phyloP scores from a whole-genome alignment of 2,329 filamentous ascomycete species.

The Cordyceps cicadae region DNA sequence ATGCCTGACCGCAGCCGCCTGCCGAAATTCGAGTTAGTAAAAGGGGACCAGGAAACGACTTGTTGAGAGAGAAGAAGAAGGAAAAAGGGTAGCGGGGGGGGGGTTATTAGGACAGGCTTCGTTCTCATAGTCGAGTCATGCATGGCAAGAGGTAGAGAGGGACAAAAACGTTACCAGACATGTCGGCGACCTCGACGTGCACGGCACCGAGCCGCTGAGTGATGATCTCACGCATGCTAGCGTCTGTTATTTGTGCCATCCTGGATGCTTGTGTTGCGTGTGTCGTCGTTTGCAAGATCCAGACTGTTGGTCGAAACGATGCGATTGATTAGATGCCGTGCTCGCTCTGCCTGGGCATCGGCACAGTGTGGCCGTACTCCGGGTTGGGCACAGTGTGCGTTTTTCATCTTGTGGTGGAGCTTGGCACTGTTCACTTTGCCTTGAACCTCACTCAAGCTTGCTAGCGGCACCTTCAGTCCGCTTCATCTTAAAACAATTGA shows the following conservation, averaged over 20 bases:
- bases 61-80: too few relatives aligned
- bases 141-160: neutral
- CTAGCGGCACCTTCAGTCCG: neutral
- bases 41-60: too few relatives aligned
- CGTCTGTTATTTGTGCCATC: conserved; percentile 63
- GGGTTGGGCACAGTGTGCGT: conserved; percentile 25
- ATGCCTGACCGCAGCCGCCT: conserved; percentile 56
- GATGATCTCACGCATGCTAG: conserved; percentile 60
- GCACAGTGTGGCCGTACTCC: conserved; percentile 5
- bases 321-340: conserved; percentile 34
- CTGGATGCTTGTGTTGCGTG: conserved; percentile 3
- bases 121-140: neutral
- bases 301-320: conserved; percentile 14
- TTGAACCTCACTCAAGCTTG: neutral
- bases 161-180: conserved; percentile 62
- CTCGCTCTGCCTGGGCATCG: too few relatives aligned
- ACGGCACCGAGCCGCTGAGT: conserved; percentile 61
- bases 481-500: neutral
- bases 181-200: conserved; percentile 82
- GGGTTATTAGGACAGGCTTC: too few relatives aligned
- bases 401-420: conserved; percentile 6
- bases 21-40: too few relatives aligned
- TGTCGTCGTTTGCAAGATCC: neutral
- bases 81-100: too few relatives aligned
- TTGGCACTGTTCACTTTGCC: neutral